Base-by-base conservation (phyloP, 768 basidiomycete genomes). In the Stropharia rugosoannulata region DNA sequence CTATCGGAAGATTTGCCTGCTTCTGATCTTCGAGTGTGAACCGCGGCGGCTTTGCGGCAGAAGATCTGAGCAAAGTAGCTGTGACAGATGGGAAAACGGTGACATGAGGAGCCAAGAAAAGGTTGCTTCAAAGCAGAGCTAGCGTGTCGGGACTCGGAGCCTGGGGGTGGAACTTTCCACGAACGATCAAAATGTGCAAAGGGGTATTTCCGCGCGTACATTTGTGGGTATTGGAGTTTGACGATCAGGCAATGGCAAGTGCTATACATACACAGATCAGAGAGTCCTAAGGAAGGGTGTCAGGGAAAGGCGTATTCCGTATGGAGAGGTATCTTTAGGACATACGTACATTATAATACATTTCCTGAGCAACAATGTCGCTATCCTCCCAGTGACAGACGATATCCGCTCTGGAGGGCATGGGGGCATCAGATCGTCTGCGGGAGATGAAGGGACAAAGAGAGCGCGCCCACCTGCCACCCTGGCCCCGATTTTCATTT, bases 301-400 rank as follows among this genome's bases (percentile, higher is more conserved):
- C 48, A 64, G 53, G 40, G 45, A 32, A 48, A 61, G 44, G 59
- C 43, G 43, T 22, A 25, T 49, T 47, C 52, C 39, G 51, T 52
- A 37, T 49, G 50, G 46, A 29, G 35, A n/a, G 29, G 45, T 43
- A 41, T 58, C 51, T 56, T 50, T 58, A 57, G 50, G 39, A 29
- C 16, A 44, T 32, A 75, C 89, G 59, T 71, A 92, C 91, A 66
- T 90, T 94, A 45, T 79, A 77, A 72, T 81, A 91, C 66, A 93
- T 76, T 71, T 93, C 91, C 69, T 90, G 85, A 40, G 85, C 80
- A 56, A 91, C 84, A 49, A 79, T 75, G 66, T 94, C 92, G 50
- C 83, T 81, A 59, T 93, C 91, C 74, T 94, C 91, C 91, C 91
- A 94, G 65, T 94, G 92, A 59, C 88, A 91, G 47, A 80, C 81